These are phyloP conservation scores for Pilobolus umbonatus DNA, from an alignment of 192 early-diverging fungal species.

Conservation along the genomic window DNA sequence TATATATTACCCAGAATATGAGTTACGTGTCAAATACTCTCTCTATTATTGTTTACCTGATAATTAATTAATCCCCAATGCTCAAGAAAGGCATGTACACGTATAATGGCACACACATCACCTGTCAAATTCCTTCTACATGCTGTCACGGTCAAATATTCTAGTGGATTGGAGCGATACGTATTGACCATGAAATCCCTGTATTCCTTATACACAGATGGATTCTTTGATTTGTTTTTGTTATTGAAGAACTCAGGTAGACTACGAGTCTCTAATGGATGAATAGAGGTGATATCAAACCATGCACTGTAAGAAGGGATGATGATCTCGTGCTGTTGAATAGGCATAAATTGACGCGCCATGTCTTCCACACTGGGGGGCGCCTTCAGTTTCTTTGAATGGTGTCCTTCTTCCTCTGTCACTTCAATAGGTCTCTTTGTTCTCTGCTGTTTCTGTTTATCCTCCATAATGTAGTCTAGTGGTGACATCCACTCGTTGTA, in stretches of 20 bases:
- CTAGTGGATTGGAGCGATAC: slow-evolving; percentile 89
- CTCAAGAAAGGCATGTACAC: slow-evolving; percentile 97
- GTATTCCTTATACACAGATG: slow-evolving; percentile 87
- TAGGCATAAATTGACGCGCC: slow-evolving; percentile 57
- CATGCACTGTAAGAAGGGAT: slow-evolving; percentile 93
- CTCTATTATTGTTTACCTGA: slow-evolving; percentile 60
- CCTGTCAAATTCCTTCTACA: slow-evolving; percentile 95
- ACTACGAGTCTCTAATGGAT: slow-evolving; percentile 80
- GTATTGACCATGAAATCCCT: slow-evolving; percentile 99
- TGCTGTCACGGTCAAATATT: slow-evolving; percentile 98
- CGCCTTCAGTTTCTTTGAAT: slow-evolving; percentile 44
- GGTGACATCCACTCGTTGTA: slow-evolving; percentile 80
- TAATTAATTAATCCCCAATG: slow-evolving; percentile 99
- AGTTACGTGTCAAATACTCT: background rate
- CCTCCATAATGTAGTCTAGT: slow-evolving; percentile 54
- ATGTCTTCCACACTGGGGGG: slow-evolving; percentile 54
- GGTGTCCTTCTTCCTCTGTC: background rate
- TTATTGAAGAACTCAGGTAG: slow-evolving; percentile 97
- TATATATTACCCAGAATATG: slow-evolving; percentile 26
- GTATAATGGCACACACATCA: slow-evolving; percentile 97
- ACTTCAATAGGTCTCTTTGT: slow-evolving; percentile 5
- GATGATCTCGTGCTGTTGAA: slow-evolving; percentile 71
- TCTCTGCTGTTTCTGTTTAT: slow-evolving; percentile 1
- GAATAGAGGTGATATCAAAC: slow-evolving; percentile 77
- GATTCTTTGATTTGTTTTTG: slow-evolving; percentile 92